phyloP scores from a whole-genome alignment of 495 filamentous ascomycete genomes.

The Aspergillus avenaceus region DNA sequence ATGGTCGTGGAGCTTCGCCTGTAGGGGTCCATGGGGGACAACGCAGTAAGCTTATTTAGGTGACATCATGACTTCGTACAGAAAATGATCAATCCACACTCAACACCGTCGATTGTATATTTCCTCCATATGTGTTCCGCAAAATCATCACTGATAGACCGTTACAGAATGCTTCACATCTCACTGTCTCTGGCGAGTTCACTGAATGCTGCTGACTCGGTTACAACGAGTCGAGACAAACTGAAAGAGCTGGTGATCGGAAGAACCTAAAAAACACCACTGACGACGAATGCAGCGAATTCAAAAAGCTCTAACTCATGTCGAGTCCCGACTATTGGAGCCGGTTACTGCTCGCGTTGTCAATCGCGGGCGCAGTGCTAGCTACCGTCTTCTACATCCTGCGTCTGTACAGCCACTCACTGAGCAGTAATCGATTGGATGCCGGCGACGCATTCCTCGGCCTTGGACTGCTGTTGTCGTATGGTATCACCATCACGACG shows the following conservation, averaged over 20 bases:
- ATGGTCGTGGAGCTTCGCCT: too few species aligned
- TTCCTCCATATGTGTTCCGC: neutral
- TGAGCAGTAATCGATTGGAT: conserved; percentile 3
- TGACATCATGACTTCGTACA: neutral
- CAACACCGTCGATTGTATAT: too few species aligned
- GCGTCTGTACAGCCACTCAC: conserved; percentile 14
- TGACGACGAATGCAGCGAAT: neutral
- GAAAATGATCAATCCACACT: neutral
- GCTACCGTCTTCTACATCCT: conserved; percentile 18
- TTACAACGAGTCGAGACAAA: too few species aligned
- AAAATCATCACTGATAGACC: neutral
- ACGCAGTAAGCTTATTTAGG: too few species aligned
- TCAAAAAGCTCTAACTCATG: neutral
- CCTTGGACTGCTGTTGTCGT: conserved; percentile 14
- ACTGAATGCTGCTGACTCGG: too few species aligned
- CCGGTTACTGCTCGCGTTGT: conserved; percentile 11
- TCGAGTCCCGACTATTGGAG: conserved; percentile 8
- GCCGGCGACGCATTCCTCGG: conserved; percentile 20
- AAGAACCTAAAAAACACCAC: neutral
- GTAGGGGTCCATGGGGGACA: too few species aligned
- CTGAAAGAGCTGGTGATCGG: too few species aligned
- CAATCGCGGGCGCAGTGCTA: conserved; percentile 11
- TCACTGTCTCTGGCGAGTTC: too few species aligned
- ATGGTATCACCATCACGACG: conserved; percentile 13
- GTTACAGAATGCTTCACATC: too few species aligned